Evolutionary conservation across 352 stramenopile genomes (phyloP).

Genomic region (Globisporangium okanoganense): DNA sequence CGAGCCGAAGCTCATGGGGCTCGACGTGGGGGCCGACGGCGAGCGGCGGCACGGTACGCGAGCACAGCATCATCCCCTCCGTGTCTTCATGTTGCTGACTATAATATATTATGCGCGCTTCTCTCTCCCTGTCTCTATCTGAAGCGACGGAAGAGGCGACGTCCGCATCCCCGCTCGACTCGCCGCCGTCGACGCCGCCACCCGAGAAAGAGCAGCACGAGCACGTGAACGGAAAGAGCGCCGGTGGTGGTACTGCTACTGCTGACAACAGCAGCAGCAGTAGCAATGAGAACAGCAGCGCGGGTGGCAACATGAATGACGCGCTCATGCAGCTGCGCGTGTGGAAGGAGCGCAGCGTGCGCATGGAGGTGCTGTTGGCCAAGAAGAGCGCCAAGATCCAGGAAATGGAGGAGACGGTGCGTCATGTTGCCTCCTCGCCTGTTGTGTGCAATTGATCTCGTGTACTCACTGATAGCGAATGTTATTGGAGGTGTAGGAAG

Average conservation of each 20-base stretch:
- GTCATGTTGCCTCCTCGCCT: not conserved
- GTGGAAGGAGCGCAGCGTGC: slow-evolving; percentile 58
- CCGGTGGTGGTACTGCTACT: too few relatives aligned
- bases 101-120: too few relatives aligned
- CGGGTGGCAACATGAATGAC: slow-evolving; percentile 16
- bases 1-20: not conserved
- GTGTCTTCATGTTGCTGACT: not conserved
- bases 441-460: not conserved
- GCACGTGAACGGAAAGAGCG: not conserved
- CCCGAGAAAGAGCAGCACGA: slow-evolving; percentile 2
- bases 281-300: not conserved
- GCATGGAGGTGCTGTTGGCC: slow-evolving; percentile 57
- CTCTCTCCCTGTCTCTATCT: not conserved
- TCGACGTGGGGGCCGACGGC: not conserved
- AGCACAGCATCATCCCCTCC: not conserved
- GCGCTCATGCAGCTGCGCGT: slow-evolving; percentile 34
- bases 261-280: not conserved
- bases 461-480: not conserved
- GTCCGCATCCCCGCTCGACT: slow-evolving; percentile 6
- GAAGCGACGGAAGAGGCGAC: slow-evolving; percentile 3
- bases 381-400: slow-evolving; percentile 74
- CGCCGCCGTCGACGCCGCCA: slow-evolving; percentile 3
- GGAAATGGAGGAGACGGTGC: slow-evolving; percentile 74
- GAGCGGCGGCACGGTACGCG: not conserved
- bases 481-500: slow-evolving; percentile 32